Evolutionary conservation across 345 rosid species (phyloP).

Genomic region (Laguncularia racemosa): DNA sequence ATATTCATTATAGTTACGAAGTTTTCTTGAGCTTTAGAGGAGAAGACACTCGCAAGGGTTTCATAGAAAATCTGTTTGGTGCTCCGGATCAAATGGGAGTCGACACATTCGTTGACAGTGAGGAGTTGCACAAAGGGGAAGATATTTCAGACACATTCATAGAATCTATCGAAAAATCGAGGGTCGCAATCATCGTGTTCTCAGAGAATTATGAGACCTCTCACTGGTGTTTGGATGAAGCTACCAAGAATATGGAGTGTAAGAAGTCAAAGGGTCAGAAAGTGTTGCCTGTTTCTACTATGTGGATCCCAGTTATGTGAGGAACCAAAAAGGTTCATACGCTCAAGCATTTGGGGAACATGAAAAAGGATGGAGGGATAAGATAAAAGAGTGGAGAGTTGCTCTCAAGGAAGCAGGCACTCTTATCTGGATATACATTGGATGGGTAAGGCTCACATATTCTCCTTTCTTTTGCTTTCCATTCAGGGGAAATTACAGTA

Average conservation of each 20-base stretch:
- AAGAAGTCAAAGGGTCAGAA: neutral
- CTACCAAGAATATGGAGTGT: neutral
- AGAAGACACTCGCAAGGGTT: neutral
- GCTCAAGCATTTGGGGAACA: too few relatives aligned
- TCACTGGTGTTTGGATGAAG: constrained; percentile 1
- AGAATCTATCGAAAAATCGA: neutral
- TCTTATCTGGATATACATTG: too few relatives aligned
- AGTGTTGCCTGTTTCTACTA: neutral
- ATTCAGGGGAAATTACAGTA: too few relatives aligned
- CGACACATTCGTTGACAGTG: neutral
- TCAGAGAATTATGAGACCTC: constrained; percentile 1
- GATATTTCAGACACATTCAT: neutral
- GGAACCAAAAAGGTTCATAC: neutral
- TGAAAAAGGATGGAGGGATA: too few relatives aligned
- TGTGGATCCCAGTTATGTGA: neutral
- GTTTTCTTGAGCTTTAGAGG: constrained; percentile 6
- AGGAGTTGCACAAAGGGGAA: neutral
- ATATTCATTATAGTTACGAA: neutral
- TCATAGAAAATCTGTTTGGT: neutral
- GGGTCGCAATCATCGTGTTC: neutral
- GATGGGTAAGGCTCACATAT: too few relatives aligned
- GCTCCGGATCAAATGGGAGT: neutral
- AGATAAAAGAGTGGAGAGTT: too few relatives aligned
- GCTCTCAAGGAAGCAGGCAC: too few relatives aligned
- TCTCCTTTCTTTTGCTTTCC: too few relatives aligned